Percentiles rank a stretch among this genome's conserved stretches.
phyloP scores from a whole-genome alignment of 495 filamentous ascomycete genomes.

The Staphylotrichum tortipilum region DNA sequence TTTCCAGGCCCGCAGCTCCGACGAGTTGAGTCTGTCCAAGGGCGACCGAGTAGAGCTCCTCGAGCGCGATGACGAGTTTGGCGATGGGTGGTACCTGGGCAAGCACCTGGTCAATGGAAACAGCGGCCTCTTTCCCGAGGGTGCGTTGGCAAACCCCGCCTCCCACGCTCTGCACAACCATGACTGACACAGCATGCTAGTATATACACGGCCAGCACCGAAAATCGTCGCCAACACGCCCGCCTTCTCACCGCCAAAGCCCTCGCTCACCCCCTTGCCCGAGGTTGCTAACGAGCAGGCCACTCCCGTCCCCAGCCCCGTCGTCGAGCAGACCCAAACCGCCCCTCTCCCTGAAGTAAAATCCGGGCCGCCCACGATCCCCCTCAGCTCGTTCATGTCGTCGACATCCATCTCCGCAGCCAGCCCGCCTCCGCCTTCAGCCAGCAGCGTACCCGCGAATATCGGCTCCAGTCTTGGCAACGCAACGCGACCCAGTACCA shows the following conservation, averaged over 20 bases:
- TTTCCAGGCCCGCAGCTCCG: conserved; percentile 79
- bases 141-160: conserved; percentile 38
- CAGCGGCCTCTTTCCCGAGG: conserved; percentile 84
- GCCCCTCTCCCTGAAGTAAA: conserved; percentile 31
- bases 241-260: conserved; percentile 20
- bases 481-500: conserved; percentile 27
- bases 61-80: conserved; percentile 94
- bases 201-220: conserved; percentile 46
- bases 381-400: conserved; percentile 32
- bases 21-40: conserved; percentile 81
- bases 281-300: conserved; percentile 22
- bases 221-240: conserved; percentile 22
- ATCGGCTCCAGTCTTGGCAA: conserved; percentile 12
- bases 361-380: conserved; percentile 25
- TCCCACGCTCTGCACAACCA: not conserved
- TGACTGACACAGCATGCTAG: conserved; percentile 28
- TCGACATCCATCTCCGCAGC: conserved; percentile 6
- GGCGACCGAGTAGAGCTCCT: conserved; percentile 87
- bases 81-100: conserved; percentile 95
- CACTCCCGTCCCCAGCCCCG: conserved; percentile 16
- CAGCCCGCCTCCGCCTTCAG: conserved; percentile 13
- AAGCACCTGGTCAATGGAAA: conserved; percentile 64
- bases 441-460: conserved; percentile 14
- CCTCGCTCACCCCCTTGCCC: conserved; percentile 24
- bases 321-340: conserved; percentile 35